A percentile compares a stretch with the other conserved stretches of the same genome.
Evolutionary conservation across 768 basidiomycete species (phyloP).

Genomic region (Pleurotus djamor): DNA sequence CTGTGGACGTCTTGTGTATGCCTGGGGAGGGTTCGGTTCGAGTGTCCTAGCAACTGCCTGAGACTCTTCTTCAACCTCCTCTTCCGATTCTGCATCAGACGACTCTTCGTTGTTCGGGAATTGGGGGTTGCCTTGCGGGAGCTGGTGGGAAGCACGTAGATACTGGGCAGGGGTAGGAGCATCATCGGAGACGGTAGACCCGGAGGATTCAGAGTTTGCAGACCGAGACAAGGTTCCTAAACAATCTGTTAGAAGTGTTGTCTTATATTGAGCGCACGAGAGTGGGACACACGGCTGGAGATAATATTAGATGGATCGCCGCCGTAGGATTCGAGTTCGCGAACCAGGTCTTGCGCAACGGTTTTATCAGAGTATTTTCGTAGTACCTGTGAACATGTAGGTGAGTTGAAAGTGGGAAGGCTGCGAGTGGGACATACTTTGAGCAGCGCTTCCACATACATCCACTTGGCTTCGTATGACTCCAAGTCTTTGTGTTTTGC

Average conservation of each 20-base stretch:
- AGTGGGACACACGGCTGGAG: conserved; percentile 52
- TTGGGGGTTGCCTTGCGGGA: conserved; percentile 13
- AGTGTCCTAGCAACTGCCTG: conserved; percentile 29
- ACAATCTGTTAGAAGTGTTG: background rate
- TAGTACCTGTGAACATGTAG: conserved; percentile 51
- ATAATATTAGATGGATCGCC: conserved; percentile 64
- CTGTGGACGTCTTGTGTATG: conserved; percentile 49
- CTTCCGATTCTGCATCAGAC: conserved; percentile 47
- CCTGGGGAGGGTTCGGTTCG: conserved; percentile 23
- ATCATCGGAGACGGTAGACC: conserved; percentile 56
- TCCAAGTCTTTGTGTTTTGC: conserved; percentile 87
- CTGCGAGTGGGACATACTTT: conserved; percentile 48
- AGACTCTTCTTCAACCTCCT: conserved; percentile 39
- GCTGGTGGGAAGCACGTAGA: conserved; percentile 11
- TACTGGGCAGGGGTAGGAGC: conserved; percentile 21
- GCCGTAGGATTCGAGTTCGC: conserved; percentile 77
- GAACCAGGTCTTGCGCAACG: conserved; percentile 67
- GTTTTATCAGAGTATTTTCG: conserved; percentile 85
- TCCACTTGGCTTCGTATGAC: conserved; percentile 77
- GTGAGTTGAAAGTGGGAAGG: background rate
- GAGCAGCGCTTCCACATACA: conserved; percentile 85
- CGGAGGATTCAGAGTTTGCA: conserved; percentile 60
- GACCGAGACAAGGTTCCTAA: conserved; percentile 46
- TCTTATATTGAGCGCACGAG: background rate
- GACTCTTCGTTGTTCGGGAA: conserved; percentile 20